Evolutionary conservation across 495 filamentous ascomycete species (phyloP), one percentile per base, ranked within the genome.

Genomic region (Hyphodiscus hymeniophilus): DNA sequence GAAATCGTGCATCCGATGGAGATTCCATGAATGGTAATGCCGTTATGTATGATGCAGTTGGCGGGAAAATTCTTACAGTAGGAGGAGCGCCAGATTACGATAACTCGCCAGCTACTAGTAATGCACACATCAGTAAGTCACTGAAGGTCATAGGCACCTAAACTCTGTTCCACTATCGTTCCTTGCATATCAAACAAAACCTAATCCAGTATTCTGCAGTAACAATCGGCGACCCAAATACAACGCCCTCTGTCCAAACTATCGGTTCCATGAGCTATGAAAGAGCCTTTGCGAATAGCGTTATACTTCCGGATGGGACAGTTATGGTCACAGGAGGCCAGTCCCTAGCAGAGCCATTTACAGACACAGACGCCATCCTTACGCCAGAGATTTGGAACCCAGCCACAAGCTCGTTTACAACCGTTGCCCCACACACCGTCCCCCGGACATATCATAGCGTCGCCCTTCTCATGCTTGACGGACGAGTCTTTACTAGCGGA

Each of bases 281-380:
- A 10, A 70, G 77, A 35, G 64, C 45, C 11, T 74, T 76, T 63
- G 73, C 73, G 39, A 81, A 74, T 46, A 64, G 66, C 7, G 75
- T 78, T 4, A 63, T 76, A 6, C 66, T 83, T 0, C 79, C 77
- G 6, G 67, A 76, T 49, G 79, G 79, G 41, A 69, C 64, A n/a
- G 68, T 80, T 13, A 70, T 82, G 55, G 63, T 79, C 41, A 59
- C 67, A 3, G 79, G 79, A 32, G 79, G 79, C 11, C 72, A 81
- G 58, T 51, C 47, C n/a, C 62, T 50, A 23, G 66, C 66, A 1
- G 34, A 64, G 8, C 63, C 68, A 5, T 83, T 81, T 62, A 66
- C 68, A 3, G 77, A 82, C 45, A 62, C 57, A 17, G 65, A 60
- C 23, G 58, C 68, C n/a, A 55, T 58, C 28, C 59, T 73, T 0